Base-by-base conservation (phyloP, 1,284 basidiomycete species). In the Papiliotrema nemorosa region DNA sequence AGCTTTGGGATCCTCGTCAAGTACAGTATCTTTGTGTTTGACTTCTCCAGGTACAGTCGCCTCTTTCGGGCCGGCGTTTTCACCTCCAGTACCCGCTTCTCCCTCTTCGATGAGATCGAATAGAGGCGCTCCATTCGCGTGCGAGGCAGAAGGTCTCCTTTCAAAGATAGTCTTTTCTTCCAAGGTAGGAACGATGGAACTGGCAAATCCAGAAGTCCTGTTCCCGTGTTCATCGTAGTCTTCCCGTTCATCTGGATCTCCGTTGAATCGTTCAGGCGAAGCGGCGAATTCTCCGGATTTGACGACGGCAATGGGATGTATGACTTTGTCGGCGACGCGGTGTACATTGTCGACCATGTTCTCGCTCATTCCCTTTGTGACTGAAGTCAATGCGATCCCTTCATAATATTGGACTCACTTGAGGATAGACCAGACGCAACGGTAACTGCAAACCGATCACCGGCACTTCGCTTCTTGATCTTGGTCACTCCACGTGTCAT, bases 81-180 rank as follows among this genome's bases (percentile, higher is more conserved):
- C 27, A 40, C 26, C 33, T 31, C 29, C 29, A 31, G 9, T n/a
- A 25, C 22, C 34, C 21, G 40, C 40, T 18, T 50, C 54, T 26
- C 53, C 64, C 25, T 64, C 52, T 10, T 59, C 62, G 10, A 70
- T 50, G 1, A 68, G 58, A 42, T 71, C 59, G 56, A 73, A 59
- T 54, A 78, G 53, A 33, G 77, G 62, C 60, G 76, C 62, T 63
- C 77, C 71, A 53, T 75, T 59, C 0, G 63, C 64, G 46, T 77
- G 70, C 4, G 51, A 55, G 3, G 53, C 58, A 0, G 69, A 58
- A 3, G 75, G 73, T 18, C 64, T 66, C 24, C 70, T 61, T 48
- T 84, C 81, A 3, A 67, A 66, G 22, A 86, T 74, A 0, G 77
- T 78, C 67, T 84, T 82, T 72, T 88, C 85, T 66, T 89, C 88